Base-by-base conservation (phyloP, 345 rosid species). In the Aegle marmelos region DNA sequence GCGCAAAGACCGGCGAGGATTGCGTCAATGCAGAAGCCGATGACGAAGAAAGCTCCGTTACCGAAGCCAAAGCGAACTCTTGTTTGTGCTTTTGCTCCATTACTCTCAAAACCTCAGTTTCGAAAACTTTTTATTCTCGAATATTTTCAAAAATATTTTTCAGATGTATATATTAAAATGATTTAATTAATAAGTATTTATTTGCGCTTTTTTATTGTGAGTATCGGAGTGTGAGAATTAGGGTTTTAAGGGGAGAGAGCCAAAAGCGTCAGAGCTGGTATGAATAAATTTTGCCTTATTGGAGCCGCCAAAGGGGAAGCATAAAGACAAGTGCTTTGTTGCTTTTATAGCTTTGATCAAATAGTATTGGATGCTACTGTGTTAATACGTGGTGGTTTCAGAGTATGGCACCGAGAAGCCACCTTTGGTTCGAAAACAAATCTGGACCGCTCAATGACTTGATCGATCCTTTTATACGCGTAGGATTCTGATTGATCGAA, bases 31-130 rank as follows among this genome's bases (percentile, higher is more conserved):
- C 71, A 53, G 83, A 57, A 34, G 85, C 68, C 16, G 87, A 78
- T 62, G 93, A 74, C 34, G 92, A 73, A 45, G 93, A 79, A 22
- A 92, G 93, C 73, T 89, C 91, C 39, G 91, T 72, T 41, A 89
- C 76, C 7, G 98, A 87, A 1, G 82, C 89, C 76, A 94, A 83
- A 74, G 85, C 68, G 80, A 90, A 88, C 85, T 90, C 90, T 45
- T 81, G 86, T 68, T 67, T 58, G 21, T 76, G 76, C 70, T 82
- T 83, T 36, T 58, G 83, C 73, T 87, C 91, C 90, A 83, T 84
- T 60, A 28, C 48, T 59, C 11, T 48, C 70, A 31, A 63, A 14
- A 22, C 41, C 68, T 62, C 25, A 74, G 53, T 61, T 74, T 74
- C 7, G 21, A 19, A 70, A 53, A 24, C 53, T 48, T 28, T 17